A percentile compares a stretch with the other conserved stretches of the same genome.
These are phyloP conservation scores for Fusarium sp. DNA, from an alignment of 2,329 filamentous ascomycete species.

Conservation along the genomic window DNA sequence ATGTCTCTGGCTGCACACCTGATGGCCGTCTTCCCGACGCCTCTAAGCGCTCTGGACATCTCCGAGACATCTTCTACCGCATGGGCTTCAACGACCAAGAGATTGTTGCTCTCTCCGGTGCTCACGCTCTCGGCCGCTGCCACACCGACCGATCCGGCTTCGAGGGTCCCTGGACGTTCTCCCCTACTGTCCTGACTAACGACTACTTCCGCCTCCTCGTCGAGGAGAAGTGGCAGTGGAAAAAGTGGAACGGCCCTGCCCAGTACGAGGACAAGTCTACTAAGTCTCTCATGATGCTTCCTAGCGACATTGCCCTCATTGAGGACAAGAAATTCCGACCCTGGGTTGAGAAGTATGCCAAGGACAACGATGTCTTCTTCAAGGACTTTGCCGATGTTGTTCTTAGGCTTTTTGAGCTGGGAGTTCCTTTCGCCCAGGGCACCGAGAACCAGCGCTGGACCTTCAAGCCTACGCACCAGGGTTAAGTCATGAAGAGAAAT, in stretches of 20 bases:
- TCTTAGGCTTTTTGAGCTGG: conserved; percentile 89
- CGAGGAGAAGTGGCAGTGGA: conserved; percentile 92
- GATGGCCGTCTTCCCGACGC: conserved; percentile 90
- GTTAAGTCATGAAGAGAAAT: conserved; percentile 41
- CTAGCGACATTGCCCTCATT: conserved; percentile 87
- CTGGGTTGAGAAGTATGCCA: conserved; percentile 88
- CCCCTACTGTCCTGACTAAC: conserved; percentile 91
- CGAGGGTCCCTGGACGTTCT: conserved; percentile 92
- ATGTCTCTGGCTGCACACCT: conserved; percentile 87
- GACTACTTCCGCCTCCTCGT: conserved; percentile 92
- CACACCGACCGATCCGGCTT: conserved; percentile 91
- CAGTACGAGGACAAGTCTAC: conserved; percentile 89
- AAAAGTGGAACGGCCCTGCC: conserved; percentile 91
- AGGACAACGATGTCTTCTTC: conserved; percentile 93
- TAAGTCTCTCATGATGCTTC: conserved; percentile 97
- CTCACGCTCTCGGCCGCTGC: conserved; percentile 89
- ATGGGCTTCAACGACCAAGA: conserved; percentile 99
- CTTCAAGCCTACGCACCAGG: conserved; percentile 70
- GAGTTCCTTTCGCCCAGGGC: conserved; percentile 84
- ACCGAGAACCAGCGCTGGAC: conserved; percentile 67
- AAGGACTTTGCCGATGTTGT: conserved; percentile 87
- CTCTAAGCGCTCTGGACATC: conserved; percentile 80
- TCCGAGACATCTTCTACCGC: conserved; percentile 92
- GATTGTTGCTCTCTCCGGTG: conserved; percentile 90
- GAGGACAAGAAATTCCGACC: conserved; percentile 89